Evolutionary conservation across 805 yeast species (phyloP).

Genomic region (Wickerhamiella spandovensis): DNA sequence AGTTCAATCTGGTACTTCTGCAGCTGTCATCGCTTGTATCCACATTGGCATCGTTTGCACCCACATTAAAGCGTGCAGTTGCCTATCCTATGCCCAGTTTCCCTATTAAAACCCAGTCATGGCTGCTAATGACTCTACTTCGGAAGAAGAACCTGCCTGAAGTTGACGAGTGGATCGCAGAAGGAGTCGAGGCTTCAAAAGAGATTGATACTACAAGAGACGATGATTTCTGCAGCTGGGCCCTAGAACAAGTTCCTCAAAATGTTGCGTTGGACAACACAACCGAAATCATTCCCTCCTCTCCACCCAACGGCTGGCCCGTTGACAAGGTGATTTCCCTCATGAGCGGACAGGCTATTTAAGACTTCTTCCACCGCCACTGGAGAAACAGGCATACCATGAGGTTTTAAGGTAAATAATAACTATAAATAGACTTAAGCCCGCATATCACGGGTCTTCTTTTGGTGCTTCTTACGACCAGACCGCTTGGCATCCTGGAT

Average conservation of each 20-base stretch:
- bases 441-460: slow-evolving; percentile 49
- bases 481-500: slow-evolving; percentile 51
- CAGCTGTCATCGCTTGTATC: slow-evolving; percentile 69
- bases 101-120: slow-evolving; percentile 75
- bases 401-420: neutral
- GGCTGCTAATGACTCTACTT: slow-evolving; percentile 66
- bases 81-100: slow-evolving; percentile 75
- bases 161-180: slow-evolving; percentile 70
- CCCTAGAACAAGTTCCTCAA: slow-evolving; percentile 32
- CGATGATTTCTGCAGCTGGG: slow-evolving; percentile 61
- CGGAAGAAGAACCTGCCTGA: slow-evolving; percentile 86
- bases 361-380: too few relatives aligned
- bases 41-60: slow-evolving; percentile 49
- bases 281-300: slow-evolving; percentile 23
- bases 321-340: slow-evolving; percentile 13
- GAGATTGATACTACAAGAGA: slow-evolving; percentile 23
- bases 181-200: slow-evolving; percentile 23
- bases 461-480: slow-evolving; percentile 58
- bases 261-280: slow-evolving; percentile 28
- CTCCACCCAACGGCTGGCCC: slow-evolving; percentile 11
- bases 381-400: neutral
- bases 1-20: slow-evolving; percentile 67
- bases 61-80: slow-evolving; percentile 48
- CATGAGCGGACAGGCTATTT: slow-evolving; percentile 11
- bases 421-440: slow-evolving; percentile 4